Base-by-base conservation (phyloP, 2,329 filamentous ascomycete genomes). In the Xylaria hypoxylon region DNA sequence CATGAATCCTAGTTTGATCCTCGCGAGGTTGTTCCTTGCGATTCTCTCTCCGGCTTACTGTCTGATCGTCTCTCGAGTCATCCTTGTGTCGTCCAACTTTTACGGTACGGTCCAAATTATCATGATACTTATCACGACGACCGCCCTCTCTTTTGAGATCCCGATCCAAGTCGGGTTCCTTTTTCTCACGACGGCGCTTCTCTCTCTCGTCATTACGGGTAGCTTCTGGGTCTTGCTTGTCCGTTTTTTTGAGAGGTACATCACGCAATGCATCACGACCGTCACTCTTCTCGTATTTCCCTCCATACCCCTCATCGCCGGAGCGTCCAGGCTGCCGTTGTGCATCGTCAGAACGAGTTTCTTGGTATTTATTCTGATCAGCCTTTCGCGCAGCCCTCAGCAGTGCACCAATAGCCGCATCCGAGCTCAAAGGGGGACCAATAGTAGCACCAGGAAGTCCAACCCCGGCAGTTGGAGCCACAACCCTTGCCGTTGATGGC, bases 391-490 rank as follows among this genome's bases (percentile, higher is more conserved):
- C 77, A 57, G 82, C 77, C 19, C 80, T 79, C 53, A 84, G 79
- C 22, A 80, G 80, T 58, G 82, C 84, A n/a, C 85, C 85, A 24
- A 85, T 78, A 10, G 83, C 84, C 4, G 83, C 84, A 35, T 83
- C 86, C 22, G 65, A 78, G 17, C 81, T 79, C 55, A 83, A 79
- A 26, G 79, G 80, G 45, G 83, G 84, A 15, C 84, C 84, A 22
- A 85, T 77, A 10, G 83, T 83, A 3, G 83, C 83, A 26, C 82
- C 85, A 33, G 83, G 83, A 47, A 83, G 79, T 22, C 81, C 84
- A 31, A 81, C 80, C 15, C 83, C 79, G n/a, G 83, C 83, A 55
- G 80, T 78, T 71, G 80, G 79, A n/a, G 79, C 79, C 59, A 84
- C 76, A 28, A 76, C 78, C 68, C 77, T 81, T 10, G 79, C 78